phyloP scores from a whole-genome alignment of 495 filamentous ascomycete species.

The Neurospora tetraspora region DNA sequence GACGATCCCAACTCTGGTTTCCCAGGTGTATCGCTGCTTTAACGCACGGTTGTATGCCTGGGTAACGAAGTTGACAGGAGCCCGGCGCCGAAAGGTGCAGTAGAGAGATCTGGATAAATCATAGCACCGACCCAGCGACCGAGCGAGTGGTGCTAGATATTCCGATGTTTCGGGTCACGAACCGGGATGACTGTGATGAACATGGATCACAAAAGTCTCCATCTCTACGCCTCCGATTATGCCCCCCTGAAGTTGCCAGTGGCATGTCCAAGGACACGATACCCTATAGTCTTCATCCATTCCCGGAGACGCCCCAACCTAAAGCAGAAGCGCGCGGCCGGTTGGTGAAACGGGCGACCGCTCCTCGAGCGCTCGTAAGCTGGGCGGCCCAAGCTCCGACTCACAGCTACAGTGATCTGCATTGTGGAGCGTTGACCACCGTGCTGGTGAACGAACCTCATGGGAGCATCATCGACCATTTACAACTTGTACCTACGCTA shows the following conservation, averaged over 20 bases:
- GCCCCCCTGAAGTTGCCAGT: background rate
- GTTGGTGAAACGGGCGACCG: background rate
- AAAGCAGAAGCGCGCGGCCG: background rate
- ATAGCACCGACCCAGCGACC: background rate
- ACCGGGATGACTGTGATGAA: background rate
- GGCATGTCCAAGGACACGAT: background rate
- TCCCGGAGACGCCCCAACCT: background rate
- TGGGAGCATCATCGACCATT: background rate
- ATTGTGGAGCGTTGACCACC: background rate
- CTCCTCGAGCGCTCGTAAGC: background rate
- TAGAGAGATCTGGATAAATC: background rate
- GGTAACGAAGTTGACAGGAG: background rate
- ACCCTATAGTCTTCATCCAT: background rate
- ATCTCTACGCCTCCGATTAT: background rate
- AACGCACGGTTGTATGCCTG: background rate
- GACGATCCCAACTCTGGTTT: background rate
- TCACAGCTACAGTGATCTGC: background rate
- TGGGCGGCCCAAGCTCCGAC: background rate
- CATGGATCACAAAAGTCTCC: background rate
- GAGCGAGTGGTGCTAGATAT: background rate
- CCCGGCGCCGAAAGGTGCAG: background rate
- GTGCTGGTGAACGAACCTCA: background rate
- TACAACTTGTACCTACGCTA: background rate
- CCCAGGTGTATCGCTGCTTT: background rate
- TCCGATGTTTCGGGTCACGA: background rate